These are phyloP conservation scores for Diaporthe capsici DNA, from an alignment of 2,329 filamentous ascomycete genomes.

Conservation along the genomic window DNA sequence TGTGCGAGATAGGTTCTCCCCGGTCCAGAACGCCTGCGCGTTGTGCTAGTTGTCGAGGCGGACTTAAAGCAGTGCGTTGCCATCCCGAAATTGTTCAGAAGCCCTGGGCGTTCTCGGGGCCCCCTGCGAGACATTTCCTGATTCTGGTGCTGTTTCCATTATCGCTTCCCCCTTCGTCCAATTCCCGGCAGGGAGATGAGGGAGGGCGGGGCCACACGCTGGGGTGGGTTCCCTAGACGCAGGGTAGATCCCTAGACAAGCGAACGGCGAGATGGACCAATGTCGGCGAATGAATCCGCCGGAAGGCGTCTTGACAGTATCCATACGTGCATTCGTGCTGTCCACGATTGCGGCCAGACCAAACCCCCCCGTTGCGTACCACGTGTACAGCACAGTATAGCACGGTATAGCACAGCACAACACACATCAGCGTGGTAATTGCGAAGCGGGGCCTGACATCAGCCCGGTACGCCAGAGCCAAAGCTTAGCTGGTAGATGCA, in stretches of 20 bases:
- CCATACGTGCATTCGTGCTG: conserved; percentile 11
- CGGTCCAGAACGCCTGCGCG: conserved; percentile 18
- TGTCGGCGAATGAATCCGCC: conserved; percentile 27
- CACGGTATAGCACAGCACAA: neutral
- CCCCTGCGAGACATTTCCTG: conserved; percentile 33
- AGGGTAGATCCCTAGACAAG: conserved; percentile 39
- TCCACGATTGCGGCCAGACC: conserved; percentile 3
- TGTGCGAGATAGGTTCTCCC: conserved; percentile 22
- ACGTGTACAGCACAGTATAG: conserved; percentile 1
- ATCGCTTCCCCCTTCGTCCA: conserved; percentile 33
- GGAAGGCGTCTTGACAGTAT: conserved; percentile 4
- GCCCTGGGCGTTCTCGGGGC: neutral
- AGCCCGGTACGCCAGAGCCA: conserved; percentile 6
- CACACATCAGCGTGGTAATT: neutral
- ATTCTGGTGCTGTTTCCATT: conserved; percentile 32
- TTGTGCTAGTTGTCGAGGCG: conserved; percentile 18
- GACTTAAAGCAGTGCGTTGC: conserved; percentile 18
- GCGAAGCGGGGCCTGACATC: conserved; percentile 4
- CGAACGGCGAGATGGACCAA: conserved; percentile 35
- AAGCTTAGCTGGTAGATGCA: conserved; percentile 22
- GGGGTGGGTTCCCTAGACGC: conserved; percentile 35
- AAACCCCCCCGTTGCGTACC: neutral
- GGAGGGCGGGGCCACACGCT: conserved; percentile 35
- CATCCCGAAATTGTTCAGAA: conserved; percentile 14
- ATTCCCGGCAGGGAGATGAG: conserved; percentile 40